Evolutionary conservation across 2,329 filamentous ascomycete species (phyloP).

Genomic region (Aspergillus fumigatiaffinis): DNA sequence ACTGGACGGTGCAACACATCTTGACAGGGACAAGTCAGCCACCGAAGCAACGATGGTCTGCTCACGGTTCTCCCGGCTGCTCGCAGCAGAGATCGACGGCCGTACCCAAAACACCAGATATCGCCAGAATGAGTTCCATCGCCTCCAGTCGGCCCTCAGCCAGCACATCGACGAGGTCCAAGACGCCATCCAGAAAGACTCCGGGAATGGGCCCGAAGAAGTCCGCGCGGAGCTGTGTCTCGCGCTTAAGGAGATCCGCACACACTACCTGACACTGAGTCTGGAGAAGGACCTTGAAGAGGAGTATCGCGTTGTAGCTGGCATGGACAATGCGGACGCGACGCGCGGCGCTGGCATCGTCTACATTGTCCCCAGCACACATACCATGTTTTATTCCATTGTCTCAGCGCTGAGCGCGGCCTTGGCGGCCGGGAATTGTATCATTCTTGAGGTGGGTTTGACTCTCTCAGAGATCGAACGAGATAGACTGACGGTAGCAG

Average conservation of each 20-base stretch:
- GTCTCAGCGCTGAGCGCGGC: slow-evolving; percentile 45
- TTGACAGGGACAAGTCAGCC: no score
- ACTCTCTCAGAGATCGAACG: background rate
- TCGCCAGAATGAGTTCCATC: slow-evolving; percentile 38
- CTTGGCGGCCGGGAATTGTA: slow-evolving; percentile 50
- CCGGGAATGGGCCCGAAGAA: slow-evolving; percentile 28
- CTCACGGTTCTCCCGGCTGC: slow-evolving; percentile 23
- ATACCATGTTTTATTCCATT: slow-evolving; percentile 49
- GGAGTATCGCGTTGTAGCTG: slow-evolving; percentile 22
- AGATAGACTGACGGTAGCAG: slow-evolving; percentile 8
- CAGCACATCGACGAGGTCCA: slow-evolving; percentile 25
- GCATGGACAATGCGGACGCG: slow-evolving; percentile 15
- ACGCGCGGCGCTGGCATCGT: slow-evolving; percentile 25
- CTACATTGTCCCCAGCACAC: slow-evolving; percentile 46
- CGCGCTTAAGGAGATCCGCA: slow-evolving; percentile 23
- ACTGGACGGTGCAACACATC: no score
- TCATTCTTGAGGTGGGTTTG: slow-evolving; percentile 45
- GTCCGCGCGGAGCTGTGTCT: slow-evolving; percentile 26
- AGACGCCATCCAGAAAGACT: slow-evolving; percentile 30
- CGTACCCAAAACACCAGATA: slow-evolving; percentile 36
- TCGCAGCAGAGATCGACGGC: slow-evolving; percentile 36
- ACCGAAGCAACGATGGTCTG: slow-evolving; percentile 7
- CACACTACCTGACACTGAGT: slow-evolving; percentile 20
- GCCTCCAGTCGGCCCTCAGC: slow-evolving; percentile 32
- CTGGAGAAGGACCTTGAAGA: slow-evolving; percentile 15